Percentiles rank a stretch among this genome's conserved stretches.
These are phyloP conservation scores for Amanita phalloides DNA, from an alignment of 768 basidiomycete genomes.

Conservation along the genomic window DNA sequence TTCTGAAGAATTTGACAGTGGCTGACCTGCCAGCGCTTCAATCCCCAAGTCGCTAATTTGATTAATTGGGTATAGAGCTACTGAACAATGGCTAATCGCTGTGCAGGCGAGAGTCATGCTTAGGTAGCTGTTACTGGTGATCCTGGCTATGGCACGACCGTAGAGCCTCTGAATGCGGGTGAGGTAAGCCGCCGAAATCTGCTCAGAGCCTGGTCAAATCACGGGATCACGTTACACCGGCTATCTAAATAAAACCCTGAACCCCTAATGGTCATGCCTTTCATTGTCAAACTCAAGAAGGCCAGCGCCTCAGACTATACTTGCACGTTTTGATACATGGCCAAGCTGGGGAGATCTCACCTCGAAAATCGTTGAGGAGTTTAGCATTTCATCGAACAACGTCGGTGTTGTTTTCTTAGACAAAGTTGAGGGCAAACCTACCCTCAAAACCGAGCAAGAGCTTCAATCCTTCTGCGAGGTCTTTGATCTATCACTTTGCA, in stretches of 20 bases:
- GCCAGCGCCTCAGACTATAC: not conserved
- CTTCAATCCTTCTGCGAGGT: not conserved
- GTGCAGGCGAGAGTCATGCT: no score
- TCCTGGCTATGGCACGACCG: no score
- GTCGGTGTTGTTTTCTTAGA: conserved; percentile 4
- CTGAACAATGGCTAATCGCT: conserved; percentile 13
- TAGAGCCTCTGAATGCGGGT: no score
- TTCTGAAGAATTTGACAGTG: no score
- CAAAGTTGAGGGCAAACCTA: conserved; percentile 1
- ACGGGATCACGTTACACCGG: no score
- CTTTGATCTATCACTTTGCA: no score
- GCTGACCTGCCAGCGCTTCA: conserved; percentile 17
- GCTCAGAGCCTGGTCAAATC: no score
- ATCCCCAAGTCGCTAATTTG: conserved; percentile 29
- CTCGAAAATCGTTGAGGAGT: not conserved
- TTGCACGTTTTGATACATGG: conserved; percentile 1
- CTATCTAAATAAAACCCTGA: no score
- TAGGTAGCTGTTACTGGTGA: no score
- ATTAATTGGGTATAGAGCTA: conserved; percentile 23
- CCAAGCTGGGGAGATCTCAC: conserved; percentile 3
- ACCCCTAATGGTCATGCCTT: not conserved
- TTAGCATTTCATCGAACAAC: not conserved
- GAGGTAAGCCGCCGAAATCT: no score
- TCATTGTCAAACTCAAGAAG: conserved; percentile 9
- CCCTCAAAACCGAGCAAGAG: not conserved